Evolutionary conservation across 352 stramenopile species (phyloP).

Genomic region (Phytophthora idaei): DNA sequence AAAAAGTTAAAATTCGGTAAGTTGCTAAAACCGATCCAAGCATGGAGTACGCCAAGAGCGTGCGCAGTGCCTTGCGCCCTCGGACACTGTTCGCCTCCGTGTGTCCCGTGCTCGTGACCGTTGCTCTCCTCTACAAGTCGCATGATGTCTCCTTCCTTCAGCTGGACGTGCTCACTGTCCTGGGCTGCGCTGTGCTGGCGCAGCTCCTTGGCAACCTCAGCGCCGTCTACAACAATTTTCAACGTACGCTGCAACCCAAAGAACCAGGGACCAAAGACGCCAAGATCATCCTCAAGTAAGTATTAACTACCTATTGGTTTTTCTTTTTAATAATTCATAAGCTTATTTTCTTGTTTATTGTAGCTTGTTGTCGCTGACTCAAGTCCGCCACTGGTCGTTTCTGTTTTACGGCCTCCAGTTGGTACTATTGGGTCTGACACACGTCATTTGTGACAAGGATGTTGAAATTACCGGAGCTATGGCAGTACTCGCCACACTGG

Average conservation of each 20-base stretch:
- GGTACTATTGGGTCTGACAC: conserved; percentile 36
- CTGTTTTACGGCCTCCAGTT: conserved; percentile 60
- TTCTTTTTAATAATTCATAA: conserved; percentile 3
- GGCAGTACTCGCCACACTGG: conserved; percentile 37
- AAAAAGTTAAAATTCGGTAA: too few species aligned
- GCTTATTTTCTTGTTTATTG: conserved; percentile 8
- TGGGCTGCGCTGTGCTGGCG: conserved; percentile 60
- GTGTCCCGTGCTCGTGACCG: conserved; percentile 53
- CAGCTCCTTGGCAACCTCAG: conserved; percentile 80
- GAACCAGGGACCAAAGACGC: conserved; percentile 32
- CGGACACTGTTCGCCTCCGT: conserved; percentile 65
- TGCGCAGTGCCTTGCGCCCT: conserved; percentile 57
- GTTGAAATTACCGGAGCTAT: conserved; percentile 35
- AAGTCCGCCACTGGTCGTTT: conserved; percentile 74
- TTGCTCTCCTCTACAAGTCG: conserved; percentile 56
- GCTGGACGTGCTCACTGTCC: conserved; percentile 41
- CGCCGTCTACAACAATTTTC: conserved; percentile 73
- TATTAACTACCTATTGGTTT: not conserved
- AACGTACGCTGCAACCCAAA: conserved; percentile 58
- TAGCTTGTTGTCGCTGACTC: conserved; percentile 74
- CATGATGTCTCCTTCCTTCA: conserved; percentile 45
- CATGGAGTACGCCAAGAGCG: conserved; percentile 73
- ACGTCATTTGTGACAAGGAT: conserved; percentile 51
- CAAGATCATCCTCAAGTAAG: conserved; percentile 75
- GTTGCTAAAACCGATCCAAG: not conserved